phyloP scores from a whole-genome alignment of 257 asterid species.

The Solanum phureja region DNA sequence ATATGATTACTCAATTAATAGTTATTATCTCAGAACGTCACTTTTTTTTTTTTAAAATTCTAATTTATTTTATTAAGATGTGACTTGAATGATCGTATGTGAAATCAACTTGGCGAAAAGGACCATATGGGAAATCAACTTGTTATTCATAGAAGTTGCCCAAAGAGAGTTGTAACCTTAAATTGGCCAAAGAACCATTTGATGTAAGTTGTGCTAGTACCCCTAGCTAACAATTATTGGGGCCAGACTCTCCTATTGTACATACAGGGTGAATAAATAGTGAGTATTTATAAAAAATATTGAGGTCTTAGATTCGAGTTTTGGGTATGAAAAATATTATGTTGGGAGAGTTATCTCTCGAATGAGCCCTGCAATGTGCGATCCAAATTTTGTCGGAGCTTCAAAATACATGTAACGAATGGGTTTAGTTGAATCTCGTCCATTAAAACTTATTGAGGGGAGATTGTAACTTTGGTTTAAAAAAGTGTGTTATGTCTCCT shows the following conservation, averaged over 20 bases:
- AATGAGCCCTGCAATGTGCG: neutral
- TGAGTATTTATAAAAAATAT: neutral
- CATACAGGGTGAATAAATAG: neutral
- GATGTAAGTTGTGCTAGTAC: neutral
- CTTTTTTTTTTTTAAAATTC: too few relatives aligned
- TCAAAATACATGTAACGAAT: too few relatives aligned
- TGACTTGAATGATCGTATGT: too few relatives aligned
- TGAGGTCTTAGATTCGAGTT: fast-evolving
- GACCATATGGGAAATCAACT: too few relatives aligned
- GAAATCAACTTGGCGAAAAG: too few relatives aligned
- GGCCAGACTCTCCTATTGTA: neutral
- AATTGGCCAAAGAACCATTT: neutral
- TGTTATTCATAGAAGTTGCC: neutral
- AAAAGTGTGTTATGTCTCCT: neutral
- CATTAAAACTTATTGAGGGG: neutral
- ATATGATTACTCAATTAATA: too few relatives aligned
- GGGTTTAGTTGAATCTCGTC: neutral
- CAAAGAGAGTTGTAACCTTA: too few relatives aligned
- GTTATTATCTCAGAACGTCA: too few relatives aligned
- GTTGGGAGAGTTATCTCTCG: fast-evolving
- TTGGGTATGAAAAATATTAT: fast-evolving
- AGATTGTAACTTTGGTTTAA: neutral
- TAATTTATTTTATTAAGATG: too few relatives aligned
- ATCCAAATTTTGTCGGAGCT: fast-evolving
- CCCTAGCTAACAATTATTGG: neutral